These are phyloP conservation scores for Salix purpurea DNA, from an alignment of 345 rosid genomes.

Conservation along the genomic window DNA sequence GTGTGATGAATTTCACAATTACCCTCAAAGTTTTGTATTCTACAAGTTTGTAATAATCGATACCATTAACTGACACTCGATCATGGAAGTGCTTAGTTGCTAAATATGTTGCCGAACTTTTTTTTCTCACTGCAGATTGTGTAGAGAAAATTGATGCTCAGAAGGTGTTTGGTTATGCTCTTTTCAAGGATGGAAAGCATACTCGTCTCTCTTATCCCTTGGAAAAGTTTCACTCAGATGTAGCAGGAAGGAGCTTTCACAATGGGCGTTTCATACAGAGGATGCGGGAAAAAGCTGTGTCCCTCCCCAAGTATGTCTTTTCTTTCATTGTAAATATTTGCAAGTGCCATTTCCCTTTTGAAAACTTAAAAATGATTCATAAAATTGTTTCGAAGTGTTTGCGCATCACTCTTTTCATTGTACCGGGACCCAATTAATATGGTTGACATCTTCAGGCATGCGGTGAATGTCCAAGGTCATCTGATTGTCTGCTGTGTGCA, in stretches of 20 bases:
- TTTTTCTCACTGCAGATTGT: slow-evolving; percentile 14
- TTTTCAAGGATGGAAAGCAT: slow-evolving; percentile 26
- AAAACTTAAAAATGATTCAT: not conserved
- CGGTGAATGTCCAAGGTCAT: not conserved
- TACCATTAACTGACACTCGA: not conserved
- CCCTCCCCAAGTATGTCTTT: slow-evolving; percentile 24
- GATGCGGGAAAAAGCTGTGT: slow-evolving; percentile 27
- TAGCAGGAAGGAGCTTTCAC: slow-evolving; percentile 31
- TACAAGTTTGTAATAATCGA: not conserved
- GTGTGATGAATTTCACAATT: not conserved
- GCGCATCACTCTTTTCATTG: not conserved
- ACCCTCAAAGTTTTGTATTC: not conserved
- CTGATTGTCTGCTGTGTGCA: not conserved
- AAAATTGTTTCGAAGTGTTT: not conserved
- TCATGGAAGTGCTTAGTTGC: not conserved
- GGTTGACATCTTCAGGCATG: not conserved
- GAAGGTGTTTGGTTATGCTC: slow-evolving; percentile 27
- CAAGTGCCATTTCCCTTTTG: not conserved
- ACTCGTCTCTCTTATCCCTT: slow-evolving; percentile 27
- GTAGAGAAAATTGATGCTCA: slow-evolving; percentile 29
- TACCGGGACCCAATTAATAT: not conserved
- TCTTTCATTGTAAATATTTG: not conserved
- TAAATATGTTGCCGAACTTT: not conserved
- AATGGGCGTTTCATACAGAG: slow-evolving; percentile 30
- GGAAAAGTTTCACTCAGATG: slow-evolving; percentile 26